A percentile compares a stretch with the other conserved stretches of the same genome.
Conservation (phyloP, 108 stramenopile species). For the Fragilariopsis cylindrus region DNA sequence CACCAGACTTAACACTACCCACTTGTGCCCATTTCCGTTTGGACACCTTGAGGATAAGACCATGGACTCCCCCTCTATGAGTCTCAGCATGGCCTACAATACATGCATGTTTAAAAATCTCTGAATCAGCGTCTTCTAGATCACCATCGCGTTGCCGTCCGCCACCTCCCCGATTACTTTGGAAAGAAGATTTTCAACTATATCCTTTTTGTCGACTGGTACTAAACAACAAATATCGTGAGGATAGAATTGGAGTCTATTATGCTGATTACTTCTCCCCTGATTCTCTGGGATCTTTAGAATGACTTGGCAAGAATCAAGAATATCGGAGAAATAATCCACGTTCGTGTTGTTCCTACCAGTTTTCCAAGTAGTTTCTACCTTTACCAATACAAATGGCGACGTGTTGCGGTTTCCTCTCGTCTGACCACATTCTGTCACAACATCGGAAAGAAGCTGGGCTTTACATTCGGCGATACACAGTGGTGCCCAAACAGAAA, state of each 20-base stretch:
- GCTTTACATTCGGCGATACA: constrained; percentile 73
- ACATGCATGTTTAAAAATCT: constrained; percentile 31
- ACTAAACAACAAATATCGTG: constrained; percentile 48
- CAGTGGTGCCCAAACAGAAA: constrained; percentile 77
- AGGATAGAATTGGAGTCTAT: constrained; percentile 30
- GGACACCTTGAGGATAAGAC: constrained; percentile 65
- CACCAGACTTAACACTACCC: background rate
- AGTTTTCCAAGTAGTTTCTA: constrained; percentile 36
- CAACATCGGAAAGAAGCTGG: constrained; percentile 66
- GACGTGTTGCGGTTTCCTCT: constrained; percentile 10
- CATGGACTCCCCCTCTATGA: constrained; percentile 45
- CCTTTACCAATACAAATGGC: constrained; percentile 27
- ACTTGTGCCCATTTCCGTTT: constrained; percentile 63
- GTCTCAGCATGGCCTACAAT: constrained; percentile 71
- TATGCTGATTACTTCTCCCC: background rate
- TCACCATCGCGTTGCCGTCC: constrained; percentile 3
- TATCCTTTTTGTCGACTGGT: constrained; percentile 31
- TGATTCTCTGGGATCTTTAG: constrained; percentile 23
- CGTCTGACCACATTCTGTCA: constrained; percentile 21
- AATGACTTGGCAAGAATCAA: constrained; percentile 38
- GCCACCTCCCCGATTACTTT: constrained; percentile 15
- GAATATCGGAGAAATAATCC: constrained; percentile 14
- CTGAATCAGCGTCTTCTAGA: constrained; percentile 4
- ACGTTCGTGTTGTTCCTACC: constrained; percentile 5
- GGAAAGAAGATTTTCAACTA: constrained; percentile 33